Conservation (phyloP, 805 yeast genomes). For the Starmerella powellii region DNA sequence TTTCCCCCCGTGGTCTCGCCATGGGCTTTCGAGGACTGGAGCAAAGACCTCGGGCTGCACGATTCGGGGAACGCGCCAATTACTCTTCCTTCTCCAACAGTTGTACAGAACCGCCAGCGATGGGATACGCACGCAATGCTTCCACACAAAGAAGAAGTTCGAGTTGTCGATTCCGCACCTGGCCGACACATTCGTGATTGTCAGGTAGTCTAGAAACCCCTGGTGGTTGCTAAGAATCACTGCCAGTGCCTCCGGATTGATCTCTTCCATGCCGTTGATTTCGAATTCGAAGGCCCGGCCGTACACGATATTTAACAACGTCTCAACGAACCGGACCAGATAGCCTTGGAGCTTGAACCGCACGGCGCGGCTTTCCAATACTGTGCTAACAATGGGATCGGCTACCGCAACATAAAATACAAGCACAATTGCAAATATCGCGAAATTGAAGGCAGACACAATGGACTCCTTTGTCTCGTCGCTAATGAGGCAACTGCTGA, state of each 20-base stretch:
- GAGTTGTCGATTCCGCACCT: slow-evolving; percentile 28
- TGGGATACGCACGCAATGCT: slow-evolving; percentile 24
- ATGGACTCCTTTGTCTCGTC: too few relatives aligned
- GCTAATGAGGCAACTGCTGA: too few relatives aligned
- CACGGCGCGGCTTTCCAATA: slow-evolving; percentile 5
- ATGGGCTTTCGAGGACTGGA: slow-evolving; percentile 16
- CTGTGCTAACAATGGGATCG: slow-evolving; percentile 5
- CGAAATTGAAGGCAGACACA: background rate
- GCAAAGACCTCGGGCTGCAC: slow-evolving; percentile 12
- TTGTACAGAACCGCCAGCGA: slow-evolving; percentile 14
- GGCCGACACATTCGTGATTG: slow-evolving; percentile 33
- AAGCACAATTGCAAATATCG: background rate
- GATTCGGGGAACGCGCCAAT: slow-evolving; percentile 25
- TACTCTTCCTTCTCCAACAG: slow-evolving; percentile 16
- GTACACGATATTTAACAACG: slow-evolving; percentile 1
- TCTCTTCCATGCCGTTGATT: slow-evolving; percentile 14
- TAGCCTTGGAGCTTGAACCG: slow-evolving; percentile 13
- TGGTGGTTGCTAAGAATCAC: slow-evolving; percentile 45
- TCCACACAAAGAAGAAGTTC: slow-evolving; percentile 30
- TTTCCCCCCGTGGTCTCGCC: slow-evolving; percentile 11
- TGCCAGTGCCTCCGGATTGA: slow-evolving; percentile 27
- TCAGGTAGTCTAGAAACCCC: slow-evolving; percentile 53
- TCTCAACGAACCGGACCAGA: slow-evolving; percentile 1
- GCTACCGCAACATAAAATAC: slow-evolving; percentile 1
- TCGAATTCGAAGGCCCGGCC: slow-evolving; percentile 9